Evolutionary conservation across 331 rosid species (phyloP).

Genomic region (Saraca asoca): DNA sequence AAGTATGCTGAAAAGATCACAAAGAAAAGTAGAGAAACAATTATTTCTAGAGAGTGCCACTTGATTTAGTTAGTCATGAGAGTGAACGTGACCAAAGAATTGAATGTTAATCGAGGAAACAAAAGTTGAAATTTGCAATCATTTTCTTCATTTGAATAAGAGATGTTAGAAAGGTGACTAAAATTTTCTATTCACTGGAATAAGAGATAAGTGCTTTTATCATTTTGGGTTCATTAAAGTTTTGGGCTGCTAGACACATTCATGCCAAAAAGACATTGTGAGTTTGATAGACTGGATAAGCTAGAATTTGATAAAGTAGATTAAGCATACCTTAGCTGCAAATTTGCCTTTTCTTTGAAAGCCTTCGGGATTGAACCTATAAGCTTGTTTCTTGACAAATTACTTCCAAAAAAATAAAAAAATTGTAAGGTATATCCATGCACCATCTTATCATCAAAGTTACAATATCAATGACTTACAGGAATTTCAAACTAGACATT

Average conservation of each 20-base stretch:
- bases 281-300: neutral
- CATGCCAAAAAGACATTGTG: too few species aligned
- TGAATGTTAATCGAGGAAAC: too few species aligned
- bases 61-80: neutral
- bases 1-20: too few species aligned
- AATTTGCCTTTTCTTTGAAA: neutral
- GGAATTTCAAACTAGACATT: neutral
- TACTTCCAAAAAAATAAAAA: neutral
- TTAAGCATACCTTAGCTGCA: constrained; percentile 3
- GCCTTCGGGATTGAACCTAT: constrained; percentile 1
- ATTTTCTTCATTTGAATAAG: too few species aligned
- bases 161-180: too few species aligned
- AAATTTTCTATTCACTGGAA: too few species aligned
- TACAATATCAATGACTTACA: neutral
- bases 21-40: too few species aligned
- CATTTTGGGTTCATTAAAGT: neutral
- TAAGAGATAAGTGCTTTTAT: neutral
- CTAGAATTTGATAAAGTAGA: neutral
- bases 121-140: too few species aligned
- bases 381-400: constrained; percentile 2
- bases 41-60: neutral
- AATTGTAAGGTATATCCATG: neutral
- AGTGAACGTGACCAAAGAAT: too few species aligned
- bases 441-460: neutral
- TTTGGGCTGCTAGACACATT: too few species aligned